Evolutionary conservation across 306 rosid genomes (phyloP), one percentile per base, ranked within the genome.

Genomic region (Quercus mongolica): DNA sequence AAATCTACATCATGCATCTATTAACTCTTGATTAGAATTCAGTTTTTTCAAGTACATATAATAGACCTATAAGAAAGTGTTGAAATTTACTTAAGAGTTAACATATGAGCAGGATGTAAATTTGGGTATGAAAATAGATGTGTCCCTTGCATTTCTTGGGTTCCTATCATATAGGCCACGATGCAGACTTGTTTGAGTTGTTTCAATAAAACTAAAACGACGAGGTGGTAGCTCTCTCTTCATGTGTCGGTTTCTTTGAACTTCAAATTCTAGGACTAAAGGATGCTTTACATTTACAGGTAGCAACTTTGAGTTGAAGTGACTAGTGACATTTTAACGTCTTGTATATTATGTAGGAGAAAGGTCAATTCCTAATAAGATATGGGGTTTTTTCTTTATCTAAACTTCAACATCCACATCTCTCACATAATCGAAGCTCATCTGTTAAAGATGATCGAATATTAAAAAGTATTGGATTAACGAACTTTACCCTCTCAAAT

Each of bases 101-200:
- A 41, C 46, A 41, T 0, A 0, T 41, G 7, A 0, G 3, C 2
- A 8, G 0, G 9, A 35, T 6, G 9, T 6, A 0, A 41, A 2
- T 41, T 41, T 38, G 9, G 10, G 44, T 1, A 38, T 1, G 10
- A 6, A 38, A 38, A 38, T 38, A 38, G 2, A 1, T 0, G 2
- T 7, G 44, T 38, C 1, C 10, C 10, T 38, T 38, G 10, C 44
- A 38, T 38, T 38, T 38, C 30, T 46, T 14, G 33, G 68, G 71
- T 62, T 82, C 74, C 51, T 64, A 72, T 73, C 28, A 13, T 31
- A 23, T 57, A 49, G 65, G 77, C 70, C 19, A 19, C 74, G 64
- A 64, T 14, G 57, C 57, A 73, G 57, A 41, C 46, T 41, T 41
- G 46, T 41, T 41, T 41, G 46, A 41, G 54, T 21, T 74, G 20